A percentile compares a stretch with the other conserved stretches of the same genome.
These are phyloP conservation scores for maize (Zea mays) DNA, from an alignment of 176 grass and related monocot genomes.

Conservation along the genomic window Zm-B73-REFERENCE-NAM-5.0 NC_050104.1:141340001-141340500, in stretches of 20 bases:
- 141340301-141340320: slow-evolving; percentile 57
- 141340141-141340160: slow-evolving; percentile 62
- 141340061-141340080: slow-evolving; percentile 33
- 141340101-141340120: slow-evolving; percentile 57
- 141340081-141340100: slow-evolving; percentile 74
- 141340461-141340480: neutral
- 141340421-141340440: slow-evolving; percentile 23
- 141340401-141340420: neutral
- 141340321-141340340: slow-evolving; percentile 62
- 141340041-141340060: slow-evolving; percentile 76
- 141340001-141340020: slow-evolving; percentile 74
- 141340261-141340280: slow-evolving; percentile 97
- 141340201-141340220: slow-evolving; percentile 56
- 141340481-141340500: too few species aligned
- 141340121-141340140: slow-evolving; percentile 49
- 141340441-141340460: slow-evolving; percentile 37
- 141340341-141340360: slow-evolving; percentile 50
- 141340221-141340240: slow-evolving; percentile 71
- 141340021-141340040: slow-evolving; percentile 68
- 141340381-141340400: too few species aligned
- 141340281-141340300: slow-evolving; percentile 47
- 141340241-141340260: slow-evolving; percentile 63
- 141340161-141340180: slow-evolving; percentile 54
- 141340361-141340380: slow-evolving; percentile 33
- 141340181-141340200: slow-evolving; percentile 40